Evolutionary conservation across 768 basidiomycete species (phyloP), one percentile per base, ranked within the genome.

Genomic region (Russula ochroleuca): DNA sequence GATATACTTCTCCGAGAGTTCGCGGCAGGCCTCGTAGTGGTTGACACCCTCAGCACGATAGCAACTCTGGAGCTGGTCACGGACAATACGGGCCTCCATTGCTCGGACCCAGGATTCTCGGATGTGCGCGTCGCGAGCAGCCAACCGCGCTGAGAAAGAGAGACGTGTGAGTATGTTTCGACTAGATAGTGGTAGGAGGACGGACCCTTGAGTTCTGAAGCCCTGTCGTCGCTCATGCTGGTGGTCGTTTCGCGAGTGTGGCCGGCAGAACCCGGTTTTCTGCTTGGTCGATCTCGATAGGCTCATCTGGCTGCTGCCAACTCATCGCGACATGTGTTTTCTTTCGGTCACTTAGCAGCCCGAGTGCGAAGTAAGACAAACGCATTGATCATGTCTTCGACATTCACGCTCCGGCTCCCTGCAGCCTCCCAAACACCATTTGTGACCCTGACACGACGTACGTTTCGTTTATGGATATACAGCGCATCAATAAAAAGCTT

Each of bases 81-180:
- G 85, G 52, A 97, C 92, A 63, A 98, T 79, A 53, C 90, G 85
- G 37, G 86, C 85, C 75, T 97, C 94, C 94, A 98, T 96, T 23
- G 91, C 87, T 69, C 86, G 88, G 37, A 97, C 83, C 95, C 95
- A 98, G 56, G 91, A 90, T 77, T 98, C 94, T 57, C 90, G 85
- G 72, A 98, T 79, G 75, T 83, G 78, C 51, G 83, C 77, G 65
- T 96, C 93, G 45, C 90, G 87, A 69, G 81, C 82, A 69, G 83
- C 76, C 56, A 89, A 74, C 72, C 82, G 84, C 19, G 81, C 90
- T 92, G 62, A 38, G 40, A 31, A 56, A 45, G n/a, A 17, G 23
- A 35, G 40, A 11, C 55, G 11, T 23, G 7, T 41, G 48, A 17
- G 23, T 48, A 6, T 13, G n/a, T n/a, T 21, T 5, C 35, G 45